These are phyloP conservation scores for Piper betle DNA, from an alignment of 164 flowering plant genomes.

Conservation along the genomic window DNA sequence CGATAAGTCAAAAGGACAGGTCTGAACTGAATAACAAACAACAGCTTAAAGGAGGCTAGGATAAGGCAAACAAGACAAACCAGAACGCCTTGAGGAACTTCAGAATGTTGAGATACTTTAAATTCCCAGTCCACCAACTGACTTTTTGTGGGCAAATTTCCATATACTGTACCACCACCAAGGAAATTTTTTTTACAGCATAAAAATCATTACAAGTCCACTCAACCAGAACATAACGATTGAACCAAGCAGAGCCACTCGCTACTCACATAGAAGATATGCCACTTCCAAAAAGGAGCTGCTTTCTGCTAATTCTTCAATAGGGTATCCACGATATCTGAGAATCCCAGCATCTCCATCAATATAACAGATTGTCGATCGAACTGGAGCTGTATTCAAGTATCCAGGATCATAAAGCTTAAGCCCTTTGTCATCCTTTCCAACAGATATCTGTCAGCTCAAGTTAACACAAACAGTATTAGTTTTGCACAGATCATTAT, in stretches of 20 bases:
- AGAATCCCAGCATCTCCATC: conserved; percentile 98
- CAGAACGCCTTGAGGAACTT: conserved; percentile 92
- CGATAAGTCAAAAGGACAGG: neutral
- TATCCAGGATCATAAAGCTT: conserved; percentile 96
- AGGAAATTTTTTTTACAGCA: neutral
- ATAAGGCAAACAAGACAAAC: conserved; percentile 18
- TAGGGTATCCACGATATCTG: conserved; percentile 94
- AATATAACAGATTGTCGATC: conserved; percentile 80
- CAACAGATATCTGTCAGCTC: conserved; percentile 18
- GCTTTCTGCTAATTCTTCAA: conserved; percentile 90
- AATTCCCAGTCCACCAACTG: conserved; percentile 95
- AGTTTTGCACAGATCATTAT: neutral
- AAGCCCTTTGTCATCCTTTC: conserved; percentile 82
- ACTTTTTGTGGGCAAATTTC: conserved; percentile 74
- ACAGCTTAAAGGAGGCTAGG: neutral
- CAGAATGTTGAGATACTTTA: conserved; percentile 90
- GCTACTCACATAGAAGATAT: conserved; percentile 53
- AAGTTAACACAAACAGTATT: neutral
- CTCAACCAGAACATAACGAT: neutral
- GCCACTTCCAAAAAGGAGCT: conserved; percentile 88
- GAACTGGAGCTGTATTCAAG: conserved; percentile 95
- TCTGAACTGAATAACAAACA: neutral
- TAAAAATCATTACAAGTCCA: neutral
- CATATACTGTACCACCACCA: conserved; percentile 48
- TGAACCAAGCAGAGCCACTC: neutral